Evolutionary conservation across 495 filamentous ascomycete species (phyloP).

Genomic region (Hyphodiscus hymeniophilus): DNA sequence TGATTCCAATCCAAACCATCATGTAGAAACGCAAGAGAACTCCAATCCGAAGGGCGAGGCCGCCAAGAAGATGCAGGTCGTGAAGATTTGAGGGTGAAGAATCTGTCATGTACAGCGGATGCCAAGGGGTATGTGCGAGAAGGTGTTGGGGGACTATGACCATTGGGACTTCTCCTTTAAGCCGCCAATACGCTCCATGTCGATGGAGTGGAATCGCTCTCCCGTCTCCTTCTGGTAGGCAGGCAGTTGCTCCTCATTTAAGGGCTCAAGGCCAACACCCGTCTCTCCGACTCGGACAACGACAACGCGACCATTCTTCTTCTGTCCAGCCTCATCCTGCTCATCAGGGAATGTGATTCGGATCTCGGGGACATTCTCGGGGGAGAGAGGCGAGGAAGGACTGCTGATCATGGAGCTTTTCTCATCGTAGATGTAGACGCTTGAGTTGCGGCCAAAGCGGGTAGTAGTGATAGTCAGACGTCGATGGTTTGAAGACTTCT

Average conservation of each 20-base stretch:
- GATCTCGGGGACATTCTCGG: conserved; percentile 78
- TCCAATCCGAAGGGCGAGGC: neutral
- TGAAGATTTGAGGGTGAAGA: conserved; percentile 3
- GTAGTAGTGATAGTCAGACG: conserved; percentile 55
- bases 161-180: conserved; percentile 67
- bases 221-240: conserved; percentile 73
- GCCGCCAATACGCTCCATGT: conserved; percentile 90
- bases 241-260: conserved; percentile 62
- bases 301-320: conserved; percentile 80
- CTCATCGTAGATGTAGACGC: conserved; percentile 66
- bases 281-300: conserved; percentile 86
- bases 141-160: conserved; percentile 2
- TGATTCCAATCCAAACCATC: neutral
- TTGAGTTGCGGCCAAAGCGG: conserved; percentile 49
- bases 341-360: conserved; percentile 98
- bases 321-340: conserved; percentile 77
- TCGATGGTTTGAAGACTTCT: conserved; percentile 37
- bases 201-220: conserved; percentile 79
- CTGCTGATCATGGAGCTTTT: conserved; percentile 61
- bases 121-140: neutral
- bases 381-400: conserved; percentile 64
- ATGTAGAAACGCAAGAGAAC: neutral
- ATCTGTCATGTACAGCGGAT: neutral
- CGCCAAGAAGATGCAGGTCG: neutral
- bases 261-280: conserved; percentile 80